Percentiles rank a stretch among this genome's conserved stretches.
Conservation (phyloP, 106 monocot species). For the Acorus gramineus region DNA sequence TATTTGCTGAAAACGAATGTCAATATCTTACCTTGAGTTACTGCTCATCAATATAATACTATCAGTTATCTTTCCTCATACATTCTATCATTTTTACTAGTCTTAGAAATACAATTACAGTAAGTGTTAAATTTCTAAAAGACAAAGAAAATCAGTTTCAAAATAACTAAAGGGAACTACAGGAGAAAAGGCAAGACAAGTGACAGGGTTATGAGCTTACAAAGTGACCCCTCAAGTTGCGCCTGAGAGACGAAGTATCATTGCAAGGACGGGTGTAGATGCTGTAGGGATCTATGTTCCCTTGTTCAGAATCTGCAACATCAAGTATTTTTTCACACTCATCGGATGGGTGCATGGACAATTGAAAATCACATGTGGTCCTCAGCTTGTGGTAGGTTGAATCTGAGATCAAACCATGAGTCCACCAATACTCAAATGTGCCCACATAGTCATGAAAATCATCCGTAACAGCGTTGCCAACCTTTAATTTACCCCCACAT, state of each 20-base stretch:
- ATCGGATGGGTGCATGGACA: conserved; percentile 31
- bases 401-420: conserved; percentile 81
- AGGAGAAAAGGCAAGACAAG: not conserved
- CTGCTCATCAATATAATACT: no score
- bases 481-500: conserved; percentile 19
- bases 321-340: conserved; percentile 29
- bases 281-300: conserved; percentile 80
- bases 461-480: conserved; percentile 80
- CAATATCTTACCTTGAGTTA: no score
- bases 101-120: no score
- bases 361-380: conserved; percentile 25
- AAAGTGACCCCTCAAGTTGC: conserved; percentile 56
- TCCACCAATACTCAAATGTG: conserved; percentile 93
- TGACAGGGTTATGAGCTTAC: conserved; percentile 31
- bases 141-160: not conserved
- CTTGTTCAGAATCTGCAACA: conserved; percentile 32
- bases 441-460: conserved; percentile 76
- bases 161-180: not conserved
- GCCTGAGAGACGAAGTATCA: conserved; percentile 16
- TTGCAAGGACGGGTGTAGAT: conserved; percentile 71
- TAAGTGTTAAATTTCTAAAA: not conserved
- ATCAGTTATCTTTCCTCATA: no score
- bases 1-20: no score
- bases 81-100: no score
- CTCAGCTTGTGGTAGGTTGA: conserved; percentile 41